phyloP scores from a whole-genome alignment of 352 stramenopile species.

The Pythium plurisporium region DNA sequence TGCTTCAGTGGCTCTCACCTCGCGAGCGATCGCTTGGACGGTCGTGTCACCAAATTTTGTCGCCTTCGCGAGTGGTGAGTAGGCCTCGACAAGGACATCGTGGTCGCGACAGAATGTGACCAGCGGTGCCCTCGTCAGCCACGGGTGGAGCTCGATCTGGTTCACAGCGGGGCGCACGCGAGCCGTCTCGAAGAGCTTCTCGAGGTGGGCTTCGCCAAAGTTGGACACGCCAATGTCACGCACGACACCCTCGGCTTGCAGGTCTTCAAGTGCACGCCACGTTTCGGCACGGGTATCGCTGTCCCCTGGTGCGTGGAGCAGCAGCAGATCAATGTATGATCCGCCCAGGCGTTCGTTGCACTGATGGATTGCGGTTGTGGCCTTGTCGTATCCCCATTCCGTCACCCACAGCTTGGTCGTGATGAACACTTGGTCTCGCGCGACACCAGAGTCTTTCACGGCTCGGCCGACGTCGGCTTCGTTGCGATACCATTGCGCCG shows the following conservation, averaged over 20 bases:
- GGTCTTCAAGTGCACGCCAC: slow-evolving; percentile 49
- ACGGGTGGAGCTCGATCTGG: slow-evolving; percentile 80
- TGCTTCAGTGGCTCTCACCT: slow-evolving; percentile 33
- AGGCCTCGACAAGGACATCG: slow-evolving; percentile 48
- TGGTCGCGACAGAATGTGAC: slow-evolving; percentile 53
- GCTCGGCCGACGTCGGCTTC: slow-evolving; percentile 76
- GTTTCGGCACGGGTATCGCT: slow-evolving; percentile 37
- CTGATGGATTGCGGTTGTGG: slow-evolving; percentile 39
- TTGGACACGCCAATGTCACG: slow-evolving; percentile 89
- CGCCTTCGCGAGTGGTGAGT: slow-evolving; percentile 47
- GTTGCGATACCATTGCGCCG: slow-evolving; percentile 81
- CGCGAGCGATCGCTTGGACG: slow-evolving; percentile 33
- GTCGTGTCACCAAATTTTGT: slow-evolving; percentile 33
- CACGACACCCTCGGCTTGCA: slow-evolving; percentile 49
- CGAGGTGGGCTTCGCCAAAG: slow-evolving; percentile 72
- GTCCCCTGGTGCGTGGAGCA: slow-evolving; percentile 69
- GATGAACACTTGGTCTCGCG: slow-evolving; percentile 74
- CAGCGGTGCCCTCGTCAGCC: slow-evolving; percentile 46
- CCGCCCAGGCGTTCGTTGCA: slow-evolving; percentile 50
- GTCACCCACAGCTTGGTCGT: slow-evolving; percentile 78
- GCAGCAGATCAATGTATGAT: slow-evolving; percentile 76
- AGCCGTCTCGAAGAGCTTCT: slow-evolving; percentile 62
- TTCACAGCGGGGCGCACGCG: slow-evolving; percentile 62
- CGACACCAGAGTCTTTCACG: slow-evolving; percentile 62
- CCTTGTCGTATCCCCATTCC: slow-evolving; percentile 69